Evolutionary conservation across 768 basidiomycete species (phyloP).

Genomic region (Phaeolepiota aurea): DNA sequence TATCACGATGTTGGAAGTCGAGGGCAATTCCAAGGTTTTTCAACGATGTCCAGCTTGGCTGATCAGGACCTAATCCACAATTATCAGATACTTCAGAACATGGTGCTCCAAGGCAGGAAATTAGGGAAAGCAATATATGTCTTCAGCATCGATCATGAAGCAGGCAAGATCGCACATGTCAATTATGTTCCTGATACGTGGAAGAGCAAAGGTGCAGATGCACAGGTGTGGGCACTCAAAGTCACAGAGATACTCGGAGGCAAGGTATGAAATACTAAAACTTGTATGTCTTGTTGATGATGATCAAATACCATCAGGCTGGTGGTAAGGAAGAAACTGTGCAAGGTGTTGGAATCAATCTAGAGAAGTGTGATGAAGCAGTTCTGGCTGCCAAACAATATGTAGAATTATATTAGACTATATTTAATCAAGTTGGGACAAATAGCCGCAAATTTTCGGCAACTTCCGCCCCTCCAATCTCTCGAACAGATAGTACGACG

Average conservation of each 20-base stretch:
- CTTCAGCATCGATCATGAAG: constrained; percentile 66
- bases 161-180: constrained; percentile 76
- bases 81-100: constrained; percentile 64
- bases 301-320: constrained; percentile 39
- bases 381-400: constrained; percentile 45
- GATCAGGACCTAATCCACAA: constrained; percentile 4
- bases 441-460: no score
- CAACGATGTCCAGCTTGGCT: not conserved
- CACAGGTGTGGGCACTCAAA: constrained; percentile 78
- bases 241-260: constrained; percentile 81
- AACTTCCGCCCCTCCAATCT: no score
- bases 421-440: no score
- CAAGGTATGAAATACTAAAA: constrained; percentile 47
- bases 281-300: not conserved
- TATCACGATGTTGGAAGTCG: constrained; percentile 63
- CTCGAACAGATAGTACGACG: constrained; percentile 3
- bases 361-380: constrained; percentile 59
- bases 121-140: constrained; percentile 82
- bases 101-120: constrained; percentile 74
- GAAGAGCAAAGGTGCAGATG: constrained; percentile 67
- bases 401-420: no score
- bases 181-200: constrained; percentile 62
- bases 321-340: constrained; percentile 93
- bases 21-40: constrained; percentile 74
- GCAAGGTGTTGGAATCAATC: constrained; percentile 77